A percentile compares a stretch with the other conserved stretches of the same genome.
These are phyloP conservation scores for Dendrobium officinale DNA, from an alignment of 106 monocot species.

Conservation along the genomic window DNA sequence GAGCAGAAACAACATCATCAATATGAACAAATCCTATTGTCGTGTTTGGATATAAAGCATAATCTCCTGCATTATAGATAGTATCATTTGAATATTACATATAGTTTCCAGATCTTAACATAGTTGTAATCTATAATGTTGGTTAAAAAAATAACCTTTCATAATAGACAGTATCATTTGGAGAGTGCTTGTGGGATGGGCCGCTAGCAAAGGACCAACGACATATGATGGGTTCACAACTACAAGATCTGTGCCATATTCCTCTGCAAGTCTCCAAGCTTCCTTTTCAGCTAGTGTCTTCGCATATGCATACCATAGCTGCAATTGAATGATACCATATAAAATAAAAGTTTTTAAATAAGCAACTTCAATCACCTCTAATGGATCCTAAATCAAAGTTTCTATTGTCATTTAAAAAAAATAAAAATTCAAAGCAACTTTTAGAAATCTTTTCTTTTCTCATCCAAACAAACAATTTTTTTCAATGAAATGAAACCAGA, in stretches of 20 bases:
- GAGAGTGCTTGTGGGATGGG: slow-evolving; percentile 69
- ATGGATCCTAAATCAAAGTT: too few relatives aligned
- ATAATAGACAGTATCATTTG: slow-evolving; percentile 31
- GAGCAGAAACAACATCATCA: slow-evolving; percentile 59
- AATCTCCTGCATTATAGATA: slow-evolving; percentile 23
- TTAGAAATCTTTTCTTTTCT: too few relatives aligned
- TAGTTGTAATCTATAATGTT: background rate
- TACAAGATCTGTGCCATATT: slow-evolving; percentile 53
- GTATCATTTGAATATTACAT: background rate
- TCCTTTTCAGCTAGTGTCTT: slow-evolving; percentile 84
- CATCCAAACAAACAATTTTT: background rate
- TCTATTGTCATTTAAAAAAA: too few relatives aligned
- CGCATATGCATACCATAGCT: slow-evolving; percentile 86
- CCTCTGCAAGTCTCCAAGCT: slow-evolving; percentile 57
- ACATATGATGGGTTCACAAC: slow-evolving; percentile 84
- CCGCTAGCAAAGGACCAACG: slow-evolving; percentile 61
- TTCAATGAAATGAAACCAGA: background rate
- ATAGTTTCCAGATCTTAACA: background rate
- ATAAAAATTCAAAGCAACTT: too few relatives aligned
- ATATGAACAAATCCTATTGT: slow-evolving; percentile 82
- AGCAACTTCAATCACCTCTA: too few relatives aligned
- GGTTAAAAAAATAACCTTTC: slow-evolving; percentile 31
- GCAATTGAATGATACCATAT: background rate
- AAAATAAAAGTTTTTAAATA: background rate
- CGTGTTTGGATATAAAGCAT: slow-evolving; percentile 46